Conservation (phyloP, 176 grass and related monocot genomes). For the Carex scoparia region DNA sequence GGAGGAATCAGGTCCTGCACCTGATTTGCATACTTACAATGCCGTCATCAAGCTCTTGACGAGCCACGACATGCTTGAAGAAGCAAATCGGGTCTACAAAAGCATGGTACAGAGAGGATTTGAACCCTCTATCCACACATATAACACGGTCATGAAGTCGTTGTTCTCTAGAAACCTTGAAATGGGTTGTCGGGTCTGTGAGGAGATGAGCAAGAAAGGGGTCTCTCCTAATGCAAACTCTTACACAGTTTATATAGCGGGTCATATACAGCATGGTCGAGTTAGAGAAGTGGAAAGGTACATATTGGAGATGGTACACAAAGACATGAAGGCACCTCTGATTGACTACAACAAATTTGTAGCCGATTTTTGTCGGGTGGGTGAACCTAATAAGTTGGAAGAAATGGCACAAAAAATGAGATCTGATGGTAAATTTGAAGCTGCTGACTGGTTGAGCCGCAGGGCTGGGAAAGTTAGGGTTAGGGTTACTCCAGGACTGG, state of each 20-base stretch:
- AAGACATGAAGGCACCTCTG: slow-evolving; percentile 79
- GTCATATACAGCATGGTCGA: slow-evolving; percentile 70
- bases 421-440: slow-evolving; percentile 55
- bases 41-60: slow-evolving; percentile 88
- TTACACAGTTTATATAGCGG: slow-evolving; percentile 46
- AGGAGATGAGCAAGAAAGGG: slow-evolving; percentile 64
- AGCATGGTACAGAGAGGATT: slow-evolving; percentile 84
- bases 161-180: slow-evolving; percentile 66
- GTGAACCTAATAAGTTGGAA: slow-evolving; percentile 74
- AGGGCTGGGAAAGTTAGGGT: slow-evolving; percentile 66
- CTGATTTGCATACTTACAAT: slow-evolving; percentile 65
- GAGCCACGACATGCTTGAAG: slow-evolving; percentile 58
- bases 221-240: slow-evolving; percentile 61
- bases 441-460: slow-evolving; percentile 55
- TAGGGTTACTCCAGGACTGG: slow-evolving; percentile 15
- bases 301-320: slow-evolving; percentile 78
- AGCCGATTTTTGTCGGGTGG: slow-evolving; percentile 70
- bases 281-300: slow-evolving; percentile 53
- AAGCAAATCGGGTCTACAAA: slow-evolving; percentile 68
- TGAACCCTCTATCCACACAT: slow-evolving; percentile 66
- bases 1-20: slow-evolving; percentile 47
- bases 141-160: slow-evolving; percentile 97
- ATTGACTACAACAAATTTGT: slow-evolving; percentile 90
- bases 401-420: slow-evolving; percentile 76
- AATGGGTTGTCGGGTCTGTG: slow-evolving; percentile 73